Base-by-base conservation (phyloP, 1,284 basidiomycete genomes). In the Retiboletus flavoniger region DNA sequence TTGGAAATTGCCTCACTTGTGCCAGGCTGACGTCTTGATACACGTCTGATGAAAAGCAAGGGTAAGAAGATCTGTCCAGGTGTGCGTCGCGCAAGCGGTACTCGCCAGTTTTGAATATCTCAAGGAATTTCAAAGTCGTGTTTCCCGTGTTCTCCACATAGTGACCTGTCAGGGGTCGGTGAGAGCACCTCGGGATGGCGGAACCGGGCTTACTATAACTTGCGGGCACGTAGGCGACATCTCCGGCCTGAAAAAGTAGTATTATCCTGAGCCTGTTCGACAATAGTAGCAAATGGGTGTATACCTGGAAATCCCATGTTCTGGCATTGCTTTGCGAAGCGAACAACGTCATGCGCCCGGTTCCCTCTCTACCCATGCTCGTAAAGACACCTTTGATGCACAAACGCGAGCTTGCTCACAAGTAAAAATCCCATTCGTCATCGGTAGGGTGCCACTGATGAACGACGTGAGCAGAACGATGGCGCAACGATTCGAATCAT, bases 81-180 rank as follows among this genome's bases (percentile, higher is more conserved):
- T 2, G 1, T 29, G 19, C 32, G 11, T 4, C 11, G 16, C 26
- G 24, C 13, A 10, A 21, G 13, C 2, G 13, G 7, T 35, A 39
- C 52, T 42, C 17, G 78, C 80, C 73, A 0, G 82, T 75, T 53
- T 81, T 82, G 63, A 85, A 78, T 32, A 87, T 75, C 65, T 87
- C 83, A 10, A 87, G 68, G 64, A 79, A 83, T 54, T 72, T 74
- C 28, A 87, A 64, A 0, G 81, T 78, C 3, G 75, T 76, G 58
- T 82, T 80, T 21, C 84, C 83, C 3, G 76, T 80, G 63, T 86
- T 86, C 70, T 87, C 83, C 34, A 87, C 75, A 60, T 86, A 85
- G 63, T 87, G 85, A 1, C 80, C 81, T 78, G 54, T 47, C 38
- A 54, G 36, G 13, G 16, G 10, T 47, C 46, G 24, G 39, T 9